phyloP scores from a whole-genome alignment of 176 grass and related monocot species.

The Tillandsia fasciculata region DNA sequence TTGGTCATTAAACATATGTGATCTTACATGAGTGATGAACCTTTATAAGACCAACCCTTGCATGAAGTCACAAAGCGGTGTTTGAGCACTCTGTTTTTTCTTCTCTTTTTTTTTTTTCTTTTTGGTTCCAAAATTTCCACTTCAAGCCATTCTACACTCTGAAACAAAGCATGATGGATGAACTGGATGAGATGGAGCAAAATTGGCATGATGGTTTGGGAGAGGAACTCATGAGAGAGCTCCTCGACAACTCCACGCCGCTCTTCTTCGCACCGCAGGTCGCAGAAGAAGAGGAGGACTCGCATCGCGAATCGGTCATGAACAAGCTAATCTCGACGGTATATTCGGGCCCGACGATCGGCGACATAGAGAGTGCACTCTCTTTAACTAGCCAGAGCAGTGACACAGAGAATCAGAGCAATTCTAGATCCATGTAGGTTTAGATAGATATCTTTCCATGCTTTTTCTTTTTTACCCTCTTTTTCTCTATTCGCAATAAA shows the following conservation, averaged over 20 bases:
- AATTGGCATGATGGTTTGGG: constrained; percentile 37
- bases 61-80: constrained; percentile 21
- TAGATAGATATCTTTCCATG: neutral
- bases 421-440: constrained; percentile 37
- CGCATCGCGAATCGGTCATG: constrained; percentile 44
- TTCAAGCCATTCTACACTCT: neutral
- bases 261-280: constrained; percentile 14
- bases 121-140: neutral
- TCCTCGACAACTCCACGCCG: constrained; percentile 22
- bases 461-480: neutral
- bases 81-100: constrained; percentile 5
- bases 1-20: constrained; percentile 20
- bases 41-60: constrained; percentile 28
- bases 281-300: neutral
- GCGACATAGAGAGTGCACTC: constrained; percentile 75
- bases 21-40: constrained; percentile 20
- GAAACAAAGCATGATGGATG: constrained; percentile 23
- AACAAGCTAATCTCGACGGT: constrained; percentile 91
- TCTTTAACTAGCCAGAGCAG: constrained; percentile 30
- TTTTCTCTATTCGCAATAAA: neutral
- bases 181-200: constrained; percentile 26
- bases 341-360: constrained; percentile 81
- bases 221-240: constrained; percentile 51
- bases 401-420: constrained; percentile 16
- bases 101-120: neutral